Evolutionary conservation across 768 basidiomycete genomes (phyloP), one percentile per base, ranked within the genome.

Genomic region (Suillus ampliporus): DNA sequence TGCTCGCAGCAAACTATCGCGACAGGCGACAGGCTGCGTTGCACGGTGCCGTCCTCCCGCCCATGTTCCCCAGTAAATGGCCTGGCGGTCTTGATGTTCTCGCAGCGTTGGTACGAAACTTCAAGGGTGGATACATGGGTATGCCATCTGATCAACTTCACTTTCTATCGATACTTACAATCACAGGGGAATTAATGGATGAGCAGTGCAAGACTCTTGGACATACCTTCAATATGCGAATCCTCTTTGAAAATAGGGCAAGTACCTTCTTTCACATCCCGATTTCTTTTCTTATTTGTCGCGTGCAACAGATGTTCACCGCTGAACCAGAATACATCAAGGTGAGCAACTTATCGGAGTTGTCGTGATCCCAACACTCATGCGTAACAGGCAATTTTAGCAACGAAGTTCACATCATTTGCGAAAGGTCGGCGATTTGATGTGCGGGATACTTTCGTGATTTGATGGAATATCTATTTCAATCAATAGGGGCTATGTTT

Each of bases 81-180:
- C 72, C 78, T 7, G 85, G 83, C 28, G 83, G 81, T 62, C n/a
- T 83, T 4, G 86, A 86, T 63, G 65, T 84, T 17, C 67, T 86
- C 28, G 64, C 65, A n/a, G 61, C 35, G 15, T 70, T 84, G 74
- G 71, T 78, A 57, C 65, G 75, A 56, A 77, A 79, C 37, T 80
- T 78, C 58, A 71, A 73, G 4, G 67, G 68, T 44, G 86, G 85
- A 1, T 86, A 87, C 71, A 78, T 79, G 21, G 84, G 86, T 82
- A 63, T 8, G 79, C 13, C 1, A 21, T n/a, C 23, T 26, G 44
- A 5, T n/a, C 57, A 26, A 14, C 56, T 10, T 26, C 26, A 15
- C 15, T 38, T 26, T 56, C 37, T 64, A 23, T 7, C n/a, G n/a
- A 17, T 13, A 14, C 19, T 17, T 5, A 41, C 23, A 19, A 11